A percentile compares a stretch with the other conserved stretches of the same genome.
These are phyloP conservation scores for Sarocladium oryzae DNA, from an alignment of 2,329 filamentous ascomycete species.

Conservation along the genomic window DNA sequence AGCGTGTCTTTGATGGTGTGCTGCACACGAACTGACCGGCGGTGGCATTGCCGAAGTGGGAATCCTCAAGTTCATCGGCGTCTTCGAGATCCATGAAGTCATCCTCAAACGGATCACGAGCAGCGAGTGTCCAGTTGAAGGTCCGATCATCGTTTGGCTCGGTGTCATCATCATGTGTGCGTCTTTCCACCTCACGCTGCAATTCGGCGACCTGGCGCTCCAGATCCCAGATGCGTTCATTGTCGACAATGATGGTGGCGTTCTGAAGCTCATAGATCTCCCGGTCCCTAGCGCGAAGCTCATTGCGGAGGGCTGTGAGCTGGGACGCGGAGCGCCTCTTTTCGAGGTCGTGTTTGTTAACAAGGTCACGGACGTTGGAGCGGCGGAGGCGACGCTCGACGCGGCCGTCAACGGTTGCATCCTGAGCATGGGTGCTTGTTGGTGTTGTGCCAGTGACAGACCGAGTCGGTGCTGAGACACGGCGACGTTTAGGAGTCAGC, in stretches of 20 bases:
- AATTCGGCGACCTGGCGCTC: constrained; percentile 33
- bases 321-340: constrained; percentile 38
- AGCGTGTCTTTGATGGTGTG: constrained; percentile 38
- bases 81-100: constrained; percentile 33
- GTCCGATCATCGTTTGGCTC: constrained; percentile 6
- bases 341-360: constrained; percentile 44
- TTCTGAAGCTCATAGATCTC: constrained; percentile 48
- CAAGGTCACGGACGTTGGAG: constrained; percentile 51
- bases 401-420: constrained; percentile 48
- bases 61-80: constrained; percentile 25
- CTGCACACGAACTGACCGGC: constrained; percentile 45
- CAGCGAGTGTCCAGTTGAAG: constrained; percentile 43
- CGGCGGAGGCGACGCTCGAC: constrained; percentile 51
- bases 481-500: constrained; percentile 29
- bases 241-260: constrained; percentile 43
- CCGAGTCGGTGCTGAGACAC: constrained; percentile 37
- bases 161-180: constrained; percentile 8
- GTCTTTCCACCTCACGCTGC: constrained; percentile 23
- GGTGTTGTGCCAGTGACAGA: constrained; percentile 14
- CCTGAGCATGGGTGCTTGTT: constrained; percentile 27
- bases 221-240: constrained; percentile 35
- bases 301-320: constrained; percentile 39
- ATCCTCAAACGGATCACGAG: constrained; percentile 38
- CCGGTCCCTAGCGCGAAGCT: constrained; percentile 43
- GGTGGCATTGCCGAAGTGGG: constrained; percentile 40